Conservation (phyloP, 2,329 filamentous ascomycete genomes). For the Aspergillus sp. region DNA sequence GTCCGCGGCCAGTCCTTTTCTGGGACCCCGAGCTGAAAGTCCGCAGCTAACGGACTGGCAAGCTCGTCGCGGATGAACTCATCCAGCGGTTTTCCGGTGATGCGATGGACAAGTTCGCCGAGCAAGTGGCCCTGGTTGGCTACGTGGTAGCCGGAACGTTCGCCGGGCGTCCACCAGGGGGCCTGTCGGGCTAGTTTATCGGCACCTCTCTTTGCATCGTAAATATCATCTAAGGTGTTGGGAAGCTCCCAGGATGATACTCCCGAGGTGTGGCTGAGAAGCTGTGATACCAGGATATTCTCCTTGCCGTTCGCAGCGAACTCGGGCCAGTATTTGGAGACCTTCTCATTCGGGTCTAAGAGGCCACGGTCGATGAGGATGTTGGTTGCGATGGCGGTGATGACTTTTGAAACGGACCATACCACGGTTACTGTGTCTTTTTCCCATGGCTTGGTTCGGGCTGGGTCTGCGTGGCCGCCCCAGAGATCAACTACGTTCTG, state of each 20-base stretch:
- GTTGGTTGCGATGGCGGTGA: conserved; percentile 41
- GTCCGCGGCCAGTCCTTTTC: conserved; percentile 48
- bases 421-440: conserved; percentile 45
- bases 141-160: conserved; percentile 47
- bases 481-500: conserved; percentile 48
- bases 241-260: conserved; percentile 38
- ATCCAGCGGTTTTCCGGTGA: conserved; percentile 44
- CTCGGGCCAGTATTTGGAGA: conserved; percentile 51
- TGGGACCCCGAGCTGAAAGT: conserved; percentile 49
- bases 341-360: conserved; percentile 39
- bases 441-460: conserved; percentile 37
- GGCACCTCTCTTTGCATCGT: conserved; percentile 32
- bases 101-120: conserved; percentile 47
- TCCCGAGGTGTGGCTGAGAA: conserved; percentile 45
- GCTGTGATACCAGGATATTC: conserved; percentile 42
- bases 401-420: conserved; percentile 46
- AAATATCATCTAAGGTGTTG: conserved; percentile 36
- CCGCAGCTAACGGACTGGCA: conserved; percentile 45
- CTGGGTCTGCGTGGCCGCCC: conserved; percentile 43
- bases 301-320: conserved; percentile 48
- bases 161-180: conserved; percentile 50
- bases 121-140: conserved; percentile 46
- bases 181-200: conserved; percentile 43
- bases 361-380: conserved; percentile 45
- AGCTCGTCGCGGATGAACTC: conserved; percentile 50